A percentile compares a stretch with the other conserved stretches of the same genome.
These are phyloP conservation scores for Lanmaoa pseudosensibilis DNA, from an alignment of 768 basidiomycete genomes.

Conservation along the genomic window DNA sequence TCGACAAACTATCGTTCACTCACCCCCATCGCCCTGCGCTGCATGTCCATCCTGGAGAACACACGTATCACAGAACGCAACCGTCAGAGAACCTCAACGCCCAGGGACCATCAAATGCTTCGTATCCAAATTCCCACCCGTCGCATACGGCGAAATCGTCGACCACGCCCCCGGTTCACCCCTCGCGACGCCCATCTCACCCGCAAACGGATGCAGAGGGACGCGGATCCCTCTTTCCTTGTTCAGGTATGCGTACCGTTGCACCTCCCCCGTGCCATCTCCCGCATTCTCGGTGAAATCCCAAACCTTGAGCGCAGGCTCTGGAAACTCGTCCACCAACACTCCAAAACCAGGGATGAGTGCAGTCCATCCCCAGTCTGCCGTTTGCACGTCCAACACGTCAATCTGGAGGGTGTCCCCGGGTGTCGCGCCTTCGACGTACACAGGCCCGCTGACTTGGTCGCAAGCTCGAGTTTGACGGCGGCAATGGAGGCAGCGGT, in stretches of 20 bases:
- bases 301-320: constrained; percentile 56
- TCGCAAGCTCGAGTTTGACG: constrained; percentile 50
- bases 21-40: constrained; percentile 66
- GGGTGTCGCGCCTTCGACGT: constrained; percentile 48
- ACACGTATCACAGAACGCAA: background rate
- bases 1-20: constrained; percentile 11
- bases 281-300: constrained; percentile 36
- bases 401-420: constrained; percentile 64
- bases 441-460: constrained; percentile 62
- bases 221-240: constrained; percentile 47
- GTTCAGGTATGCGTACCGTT: constrained; percentile 48
- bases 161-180: constrained; percentile 52
- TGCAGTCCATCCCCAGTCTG: constrained; percentile 65
- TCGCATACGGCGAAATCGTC: constrained; percentile 61
- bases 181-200: constrained; percentile 64
- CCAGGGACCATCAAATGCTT: constrained; percentile 40
- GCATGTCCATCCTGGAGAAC: constrained; percentile 60
- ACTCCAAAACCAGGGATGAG: constrained; percentile 60
- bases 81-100: background rate
- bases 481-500: constrained; percentile 37
- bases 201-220: constrained; percentile 57
- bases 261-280: constrained; percentile 20
- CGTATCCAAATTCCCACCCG: constrained; percentile 64
- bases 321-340: constrained; percentile 53
- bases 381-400: constrained; percentile 50